Conservation (phyloP, 148 eudicot species). For the Cornus florida region DNA sequence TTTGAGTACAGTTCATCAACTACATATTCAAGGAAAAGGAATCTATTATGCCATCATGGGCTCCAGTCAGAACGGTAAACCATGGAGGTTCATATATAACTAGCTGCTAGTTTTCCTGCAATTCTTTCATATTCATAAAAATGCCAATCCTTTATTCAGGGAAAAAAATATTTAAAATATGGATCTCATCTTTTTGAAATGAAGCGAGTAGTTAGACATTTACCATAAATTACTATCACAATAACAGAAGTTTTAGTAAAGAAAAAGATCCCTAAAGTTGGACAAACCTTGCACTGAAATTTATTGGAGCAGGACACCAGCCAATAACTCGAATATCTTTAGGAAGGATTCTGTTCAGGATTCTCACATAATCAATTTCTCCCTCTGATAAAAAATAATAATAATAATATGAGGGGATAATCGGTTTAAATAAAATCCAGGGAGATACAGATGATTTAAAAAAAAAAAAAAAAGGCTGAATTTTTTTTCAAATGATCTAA, state of each 20-base stretch:
- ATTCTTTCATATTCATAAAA: background rate
- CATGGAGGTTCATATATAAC: background rate
- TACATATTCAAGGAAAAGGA: background rate
- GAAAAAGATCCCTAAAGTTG: constrained; percentile 2
- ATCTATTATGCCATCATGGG: background rate
- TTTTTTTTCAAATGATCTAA: background rate
- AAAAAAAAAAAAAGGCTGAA: no score
- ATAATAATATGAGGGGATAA: background rate
- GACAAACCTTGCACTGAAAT: constrained; percentile 87
- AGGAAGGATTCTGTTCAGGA: constrained; percentile 79
- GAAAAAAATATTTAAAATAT: background rate
- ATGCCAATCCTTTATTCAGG: background rate
- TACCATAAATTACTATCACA: background rate
- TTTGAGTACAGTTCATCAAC: background rate
- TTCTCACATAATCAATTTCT: constrained; percentile 79
- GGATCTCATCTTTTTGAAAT: constrained; percentile 1
- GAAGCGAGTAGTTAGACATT: background rate
- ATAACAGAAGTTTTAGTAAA: background rate
- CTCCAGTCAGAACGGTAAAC: background rate
- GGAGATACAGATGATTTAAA: background rate
- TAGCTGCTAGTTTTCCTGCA: background rate
- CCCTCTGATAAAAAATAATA: constrained; percentile 41
- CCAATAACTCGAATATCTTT: constrained; percentile 80
- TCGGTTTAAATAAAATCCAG: background rate
- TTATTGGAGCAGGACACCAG: constrained; percentile 83